Percentiles rank a stretch among this genome's conserved stretches.
Conservation (phyloP, 2,329 filamentous ascomycete species). For the Aspergillus oerlinghausenensis region DNA sequence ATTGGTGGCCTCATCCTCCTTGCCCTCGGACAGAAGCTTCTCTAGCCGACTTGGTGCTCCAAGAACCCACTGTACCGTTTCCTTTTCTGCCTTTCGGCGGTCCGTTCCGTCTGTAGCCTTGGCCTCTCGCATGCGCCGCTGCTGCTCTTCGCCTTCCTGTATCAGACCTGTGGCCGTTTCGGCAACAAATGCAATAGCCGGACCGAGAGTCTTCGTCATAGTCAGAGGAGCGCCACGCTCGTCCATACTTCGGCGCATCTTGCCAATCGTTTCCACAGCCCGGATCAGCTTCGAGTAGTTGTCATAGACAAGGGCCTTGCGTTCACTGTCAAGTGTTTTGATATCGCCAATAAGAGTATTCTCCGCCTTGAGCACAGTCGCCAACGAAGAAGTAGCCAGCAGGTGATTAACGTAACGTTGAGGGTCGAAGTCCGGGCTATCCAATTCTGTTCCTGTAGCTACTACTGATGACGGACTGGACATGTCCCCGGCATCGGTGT, state of each 20-base stretch:
- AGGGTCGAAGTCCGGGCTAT: constrained; percentile 67
- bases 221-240: constrained; percentile 42
- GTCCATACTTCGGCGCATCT: constrained; percentile 51
- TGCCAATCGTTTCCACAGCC: constrained; percentile 93
- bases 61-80: constrained; percentile 45
- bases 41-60: constrained; percentile 37
- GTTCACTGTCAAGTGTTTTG: constrained; percentile 84
- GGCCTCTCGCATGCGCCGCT: constrained; percentile 24
- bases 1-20: constrained; percentile 36
- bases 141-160: constrained; percentile 36
- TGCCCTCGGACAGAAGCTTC: constrained; percentile 33
- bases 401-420: constrained; percentile 50
- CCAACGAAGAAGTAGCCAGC: constrained; percentile 37
- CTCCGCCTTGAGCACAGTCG: constrained; percentile 43
- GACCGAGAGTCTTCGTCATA: constrained; percentile 42
- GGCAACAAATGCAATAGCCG: constrained; percentile 41
- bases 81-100: constrained; percentile 29
- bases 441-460: constrained; percentile 57
- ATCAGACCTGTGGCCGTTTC: constrained; percentile 40
- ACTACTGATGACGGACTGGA: constrained; percentile 25
- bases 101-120: constrained; percentile 13
- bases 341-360: constrained; percentile 62
- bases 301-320: constrained; percentile 95
- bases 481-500: constrained; percentile 40
- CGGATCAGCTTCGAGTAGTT: constrained; percentile 96